These are phyloP conservation scores for Termitomyces sp. DNA, from an alignment of 1,284 basidiomycete species.

Conservation along the genomic window DNA sequence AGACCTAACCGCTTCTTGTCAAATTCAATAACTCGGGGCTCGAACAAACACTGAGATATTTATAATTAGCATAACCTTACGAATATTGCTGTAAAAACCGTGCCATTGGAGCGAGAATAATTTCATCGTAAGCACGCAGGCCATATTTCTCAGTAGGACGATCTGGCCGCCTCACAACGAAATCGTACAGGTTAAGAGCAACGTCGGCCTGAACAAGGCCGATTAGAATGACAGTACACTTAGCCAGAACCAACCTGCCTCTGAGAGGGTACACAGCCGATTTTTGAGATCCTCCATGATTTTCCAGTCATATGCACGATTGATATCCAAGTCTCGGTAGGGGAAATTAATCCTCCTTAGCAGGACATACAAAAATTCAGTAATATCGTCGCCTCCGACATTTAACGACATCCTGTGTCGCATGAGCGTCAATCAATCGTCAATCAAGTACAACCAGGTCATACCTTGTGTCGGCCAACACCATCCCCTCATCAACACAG, in stretches of 20 bases:
- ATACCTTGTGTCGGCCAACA: constrained; percentile 85
- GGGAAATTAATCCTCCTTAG: constrained; percentile 84
- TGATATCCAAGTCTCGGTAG: constrained; percentile 78
- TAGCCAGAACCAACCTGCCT: constrained; percentile 45
- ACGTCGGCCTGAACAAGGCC: constrained; percentile 65
- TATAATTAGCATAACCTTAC: background rate
- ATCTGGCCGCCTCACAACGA: constrained; percentile 76
- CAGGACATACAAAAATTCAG: constrained; percentile 80
- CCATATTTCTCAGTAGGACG: constrained; percentile 84
- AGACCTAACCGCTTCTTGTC: constrained; percentile 64
- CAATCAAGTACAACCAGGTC: background rate
- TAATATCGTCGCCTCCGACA: constrained; percentile 93
- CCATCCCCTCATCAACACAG: constrained; percentile 93
- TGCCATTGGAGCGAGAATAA: constrained; percentile 92
- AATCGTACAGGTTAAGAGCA: constrained; percentile 85
- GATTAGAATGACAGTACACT: background rate
- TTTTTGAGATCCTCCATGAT: constrained; percentile 88
- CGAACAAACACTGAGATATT: constrained; percentile 74
- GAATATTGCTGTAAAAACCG: background rate
- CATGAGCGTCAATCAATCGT: background rate
- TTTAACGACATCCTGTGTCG: constrained; percentile 69
- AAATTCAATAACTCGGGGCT: constrained; percentile 89
- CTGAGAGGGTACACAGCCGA: constrained; percentile 76
- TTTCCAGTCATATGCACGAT: constrained; percentile 77
- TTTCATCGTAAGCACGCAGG: constrained; percentile 91